Percentiles rank a stretch among this genome's conserved stretches.
These are phyloP conservation scores for Monilinia aucupariae DNA, from an alignment of 2,329 filamentous ascomycete genomes.

Conservation along the genomic window DNA sequence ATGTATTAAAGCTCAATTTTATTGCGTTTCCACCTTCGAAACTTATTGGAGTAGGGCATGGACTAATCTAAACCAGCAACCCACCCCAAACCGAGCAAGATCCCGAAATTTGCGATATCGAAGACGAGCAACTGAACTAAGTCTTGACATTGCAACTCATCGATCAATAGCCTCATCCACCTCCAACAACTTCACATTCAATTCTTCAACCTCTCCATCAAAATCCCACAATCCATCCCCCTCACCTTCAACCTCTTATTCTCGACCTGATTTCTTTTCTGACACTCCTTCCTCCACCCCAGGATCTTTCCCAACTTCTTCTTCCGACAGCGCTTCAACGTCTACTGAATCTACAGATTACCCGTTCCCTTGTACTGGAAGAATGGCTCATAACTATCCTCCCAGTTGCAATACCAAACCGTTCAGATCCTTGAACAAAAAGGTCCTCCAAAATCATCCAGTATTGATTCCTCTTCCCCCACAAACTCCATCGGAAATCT, in stretches of 20 bases:
- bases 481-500: slow-evolving; percentile 18
- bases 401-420: neutral
- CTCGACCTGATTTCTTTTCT: neutral
- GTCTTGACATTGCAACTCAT: slow-evolving; percentile 19
- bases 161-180: neutral
- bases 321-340: neutral
- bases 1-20: slow-evolving; percentile 11
- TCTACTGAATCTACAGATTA: neutral
- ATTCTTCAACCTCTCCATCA: neutral
- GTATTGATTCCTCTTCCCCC: slow-evolving; percentile 15
- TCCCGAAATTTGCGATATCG: slow-evolving; percentile 2
- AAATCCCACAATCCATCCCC: neutral
- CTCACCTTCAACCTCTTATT: neutral
- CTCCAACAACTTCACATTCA: neutral
- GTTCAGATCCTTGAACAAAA: neutral
- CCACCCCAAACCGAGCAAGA: neutral
- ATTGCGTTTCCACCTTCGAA: neutral
- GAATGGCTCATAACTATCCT: neutral
- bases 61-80: neutral
- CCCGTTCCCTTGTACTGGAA: neutral
- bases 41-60: neutral
- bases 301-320: slow-evolving; percentile 4
- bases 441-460: neutral
- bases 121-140: slow-evolving; percentile 8
- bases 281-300: slow-evolving; percentile 1